Percentiles rank a stretch among this genome's conserved stretches.
These are phyloP conservation scores for Clonostachys chloroleuca DNA, from an alignment of 2,329 filamentous ascomycete genomes.

Conservation along the genomic window DNA sequence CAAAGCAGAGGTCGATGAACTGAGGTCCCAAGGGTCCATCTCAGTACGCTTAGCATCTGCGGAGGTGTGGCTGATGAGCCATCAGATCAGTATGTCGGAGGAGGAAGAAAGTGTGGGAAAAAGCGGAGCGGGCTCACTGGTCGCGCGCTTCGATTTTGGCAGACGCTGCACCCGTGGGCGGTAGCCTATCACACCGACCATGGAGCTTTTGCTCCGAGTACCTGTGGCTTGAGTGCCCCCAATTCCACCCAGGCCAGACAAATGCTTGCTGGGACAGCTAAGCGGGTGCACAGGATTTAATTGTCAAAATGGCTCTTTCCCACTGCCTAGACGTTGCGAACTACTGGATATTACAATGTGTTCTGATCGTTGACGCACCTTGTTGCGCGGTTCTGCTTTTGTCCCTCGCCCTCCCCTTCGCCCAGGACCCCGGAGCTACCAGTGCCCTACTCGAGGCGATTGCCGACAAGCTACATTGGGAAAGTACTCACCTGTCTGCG, in stretches of 20 bases:
- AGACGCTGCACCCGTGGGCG: neutral
- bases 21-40: too few relatives aligned
- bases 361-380: neutral
- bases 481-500: too few relatives aligned
- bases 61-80: too few relatives aligned
- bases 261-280: slow-evolving; percentile 1
- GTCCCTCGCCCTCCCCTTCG: neutral
- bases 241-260: neutral
- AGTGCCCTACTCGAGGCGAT: too few relatives aligned
- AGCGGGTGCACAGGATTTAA: slow-evolving; percentile 18
- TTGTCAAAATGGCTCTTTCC: slow-evolving; percentile 21
- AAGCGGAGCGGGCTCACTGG: too few relatives aligned
- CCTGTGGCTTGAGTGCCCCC: slow-evolving; percentile 1
- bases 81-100: too few relatives aligned
- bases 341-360: neutral
- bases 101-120: too few relatives aligned
- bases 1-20: too few relatives aligned
- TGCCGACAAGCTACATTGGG: too few relatives aligned
- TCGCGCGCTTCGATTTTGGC: too few relatives aligned
- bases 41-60: too few relatives aligned
- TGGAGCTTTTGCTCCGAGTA: slow-evolving; percentile 5
- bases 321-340: neutral
- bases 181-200: slow-evolving; percentile 4
- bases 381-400: slow-evolving; percentile 1
- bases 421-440: neutral